A percentile compares a stretch with the other conserved stretches of the same genome.
phyloP scores from a whole-genome alignment of 2,329 filamentous ascomycete species.

The Diaporthe velutina region DNA sequence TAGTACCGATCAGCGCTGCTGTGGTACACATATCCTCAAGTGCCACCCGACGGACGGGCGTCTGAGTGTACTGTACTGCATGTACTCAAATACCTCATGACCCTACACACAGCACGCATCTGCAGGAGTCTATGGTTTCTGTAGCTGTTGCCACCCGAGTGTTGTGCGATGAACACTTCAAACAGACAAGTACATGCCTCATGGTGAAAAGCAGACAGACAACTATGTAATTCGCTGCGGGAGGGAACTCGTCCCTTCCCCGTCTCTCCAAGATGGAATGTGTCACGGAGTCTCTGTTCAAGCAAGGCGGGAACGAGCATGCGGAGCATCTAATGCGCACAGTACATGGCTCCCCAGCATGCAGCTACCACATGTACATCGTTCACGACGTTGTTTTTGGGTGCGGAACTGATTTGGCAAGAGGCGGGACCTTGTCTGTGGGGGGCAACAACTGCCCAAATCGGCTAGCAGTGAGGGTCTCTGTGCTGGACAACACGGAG shows the following conservation, averaged over 20 bases:
- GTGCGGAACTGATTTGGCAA: background rate
- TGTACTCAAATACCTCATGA: background rate
- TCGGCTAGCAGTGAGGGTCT: background rate
- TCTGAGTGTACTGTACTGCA: background rate
- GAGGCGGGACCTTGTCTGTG: background rate
- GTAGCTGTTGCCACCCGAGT: conserved; percentile 12
- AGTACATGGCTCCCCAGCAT: background rate
- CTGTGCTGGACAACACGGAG: background rate
- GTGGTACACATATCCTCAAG: background rate
- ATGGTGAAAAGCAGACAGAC: background rate
- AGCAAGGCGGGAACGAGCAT: background rate
- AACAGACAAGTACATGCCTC: background rate
- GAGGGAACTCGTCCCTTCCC: background rate
- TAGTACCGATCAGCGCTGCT: background rate
- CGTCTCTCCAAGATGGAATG: background rate
- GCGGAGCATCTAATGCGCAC: background rate
- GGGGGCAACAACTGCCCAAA: background rate
- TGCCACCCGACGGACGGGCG: no score
- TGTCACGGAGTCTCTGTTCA: background rate
- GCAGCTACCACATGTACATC: conserved; percentile 10
- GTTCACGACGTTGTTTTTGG: background rate
- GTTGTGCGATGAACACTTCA: background rate
- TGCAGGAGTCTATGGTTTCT: background rate
- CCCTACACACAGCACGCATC: background rate
- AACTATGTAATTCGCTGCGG: no score